These are phyloP conservation scores for Aspergillus vadensis DNA, from an alignment of 2,329 filamentous ascomycete genomes.

Conservation along the genomic window DNA sequence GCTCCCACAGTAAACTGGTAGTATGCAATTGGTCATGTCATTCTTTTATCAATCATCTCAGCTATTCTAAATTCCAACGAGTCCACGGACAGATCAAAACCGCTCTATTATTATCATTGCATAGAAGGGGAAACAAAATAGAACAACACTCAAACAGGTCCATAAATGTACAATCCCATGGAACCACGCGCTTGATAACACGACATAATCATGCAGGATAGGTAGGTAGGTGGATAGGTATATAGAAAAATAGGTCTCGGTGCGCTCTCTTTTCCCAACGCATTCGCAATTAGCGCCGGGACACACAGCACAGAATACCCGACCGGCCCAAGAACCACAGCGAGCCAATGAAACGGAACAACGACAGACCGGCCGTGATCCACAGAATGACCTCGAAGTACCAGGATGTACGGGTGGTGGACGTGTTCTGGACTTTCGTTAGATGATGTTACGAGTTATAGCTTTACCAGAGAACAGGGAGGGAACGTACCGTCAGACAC, in stretches of 20 bases:
- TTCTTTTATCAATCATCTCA: neutral
- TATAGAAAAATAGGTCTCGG: too few species aligned
- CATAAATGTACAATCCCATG: constrained; percentile 4
- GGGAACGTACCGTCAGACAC: constrained; percentile 75
- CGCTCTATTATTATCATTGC: constrained; percentile 12
- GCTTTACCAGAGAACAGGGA: neutral
- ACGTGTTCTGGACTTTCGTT: constrained; percentile 55
- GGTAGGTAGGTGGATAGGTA: neutral
- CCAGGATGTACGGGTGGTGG: constrained; percentile 73
- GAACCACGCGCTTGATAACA: constrained; percentile 7
- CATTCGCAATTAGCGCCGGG: constrained; percentile 61
- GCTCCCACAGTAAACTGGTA: neutral
- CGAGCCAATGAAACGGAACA: constrained; percentile 90
- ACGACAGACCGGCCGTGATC: constrained; percentile 78
- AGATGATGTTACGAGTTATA: neutral
- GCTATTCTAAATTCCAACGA: neutral
- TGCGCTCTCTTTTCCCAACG: too few species aligned
- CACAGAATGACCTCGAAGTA: constrained; percentile 95
- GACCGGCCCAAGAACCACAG: constrained; percentile 92
- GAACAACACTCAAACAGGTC: neutral
- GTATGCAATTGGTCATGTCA: neutral
- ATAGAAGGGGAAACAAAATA: neutral
- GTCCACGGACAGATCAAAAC: neutral
- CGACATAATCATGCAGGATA: neutral
- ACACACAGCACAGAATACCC: constrained; percentile 95